Conservation (phyloP, 164 flowering plant genomes). For the Berberis thunbergii region DNA sequence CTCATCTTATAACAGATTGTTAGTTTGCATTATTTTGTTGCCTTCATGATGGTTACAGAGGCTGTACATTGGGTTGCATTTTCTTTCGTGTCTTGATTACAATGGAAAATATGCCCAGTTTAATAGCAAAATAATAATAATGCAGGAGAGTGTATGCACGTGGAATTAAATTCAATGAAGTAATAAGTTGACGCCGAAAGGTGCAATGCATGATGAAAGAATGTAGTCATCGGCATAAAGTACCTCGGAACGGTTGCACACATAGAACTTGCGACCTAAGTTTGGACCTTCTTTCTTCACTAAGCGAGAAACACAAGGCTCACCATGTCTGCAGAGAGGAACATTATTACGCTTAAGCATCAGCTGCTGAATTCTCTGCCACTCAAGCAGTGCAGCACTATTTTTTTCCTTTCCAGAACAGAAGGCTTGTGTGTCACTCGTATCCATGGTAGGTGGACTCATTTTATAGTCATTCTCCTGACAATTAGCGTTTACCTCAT, state of each 20-base stretch:
- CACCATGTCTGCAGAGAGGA: constrained; percentile 85
- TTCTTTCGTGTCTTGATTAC: too few relatives aligned
- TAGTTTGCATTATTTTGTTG: too few relatives aligned
- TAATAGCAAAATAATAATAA: too few relatives aligned
- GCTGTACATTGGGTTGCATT: too few relatives aligned
- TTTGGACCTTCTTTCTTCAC: constrained; percentile 89
- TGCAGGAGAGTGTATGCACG: too few relatives aligned
- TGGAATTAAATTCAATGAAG: too few relatives aligned
- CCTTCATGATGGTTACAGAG: too few relatives aligned
- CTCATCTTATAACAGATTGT: too few relatives aligned
- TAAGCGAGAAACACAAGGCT: constrained; percentile 78
- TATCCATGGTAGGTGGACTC: constrained; percentile 22
- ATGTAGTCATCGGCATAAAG: neutral
- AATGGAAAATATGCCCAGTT: too few relatives aligned
- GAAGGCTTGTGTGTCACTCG: constrained; percentile 10
- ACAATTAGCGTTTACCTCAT: constrained; percentile 10
- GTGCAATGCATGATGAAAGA: neutral
- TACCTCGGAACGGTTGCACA: constrained; percentile 97
- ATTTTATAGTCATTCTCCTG: constrained; percentile 5
- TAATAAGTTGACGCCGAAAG: neutral
- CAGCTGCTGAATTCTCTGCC: constrained; percentile 80
- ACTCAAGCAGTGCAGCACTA: constrained; percentile 50
- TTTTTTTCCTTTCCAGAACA: constrained; percentile 32
- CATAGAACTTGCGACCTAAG: constrained; percentile 78
- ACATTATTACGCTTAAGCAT: constrained; percentile 89